A percentile compares a stretch with the other conserved stretches of the same genome.
phyloP scores from a whole-genome alignment of 257 asterid species.

The Craterostigma plantagineum region DNA sequence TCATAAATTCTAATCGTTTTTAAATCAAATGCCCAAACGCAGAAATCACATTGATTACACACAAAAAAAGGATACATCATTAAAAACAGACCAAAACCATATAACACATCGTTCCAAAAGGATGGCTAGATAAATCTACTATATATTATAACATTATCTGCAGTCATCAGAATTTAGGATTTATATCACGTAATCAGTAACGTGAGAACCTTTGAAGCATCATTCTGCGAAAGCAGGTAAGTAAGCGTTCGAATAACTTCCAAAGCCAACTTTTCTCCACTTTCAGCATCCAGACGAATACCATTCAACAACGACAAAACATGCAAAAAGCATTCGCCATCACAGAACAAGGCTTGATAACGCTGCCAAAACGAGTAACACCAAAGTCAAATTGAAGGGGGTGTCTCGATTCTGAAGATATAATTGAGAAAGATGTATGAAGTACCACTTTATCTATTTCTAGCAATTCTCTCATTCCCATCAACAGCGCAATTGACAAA shows the following conservation, averaged over 20 bases:
- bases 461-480: slow-evolving; percentile 70
- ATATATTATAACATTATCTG: too few relatives aligned
- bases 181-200: background rate
- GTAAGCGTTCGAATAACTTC: slow-evolving; percentile 83
- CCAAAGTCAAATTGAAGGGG: slow-evolving; percentile 11
- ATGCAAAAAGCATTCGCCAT: slow-evolving; percentile 93
- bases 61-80: background rate
- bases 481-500: slow-evolving; percentile 66
- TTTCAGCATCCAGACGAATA: slow-evolving; percentile 41
- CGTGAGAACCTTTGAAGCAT: slow-evolving; percentile 64
- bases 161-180: background rate
- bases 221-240: slow-evolving; percentile 64
- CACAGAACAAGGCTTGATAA: slow-evolving; percentile 75
- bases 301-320: slow-evolving; percentile 82
- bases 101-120: too few relatives aligned
- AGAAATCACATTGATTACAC: slow-evolving; percentile 6
- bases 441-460: slow-evolving; percentile 49
- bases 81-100: background rate
- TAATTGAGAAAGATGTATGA: slow-evolving; percentile 4
- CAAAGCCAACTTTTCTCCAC: slow-evolving; percentile 78
- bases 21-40: background rate
- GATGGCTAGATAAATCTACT: too few relatives aligned
- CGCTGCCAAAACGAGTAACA: slow-evolving; percentile 33
- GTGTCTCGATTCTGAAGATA: too few relatives aligned
- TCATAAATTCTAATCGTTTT: background rate